Evolutionary conservation across 2,329 filamentous ascomycete species (phyloP).

Genomic region (Mariannaea elegans): DNA sequence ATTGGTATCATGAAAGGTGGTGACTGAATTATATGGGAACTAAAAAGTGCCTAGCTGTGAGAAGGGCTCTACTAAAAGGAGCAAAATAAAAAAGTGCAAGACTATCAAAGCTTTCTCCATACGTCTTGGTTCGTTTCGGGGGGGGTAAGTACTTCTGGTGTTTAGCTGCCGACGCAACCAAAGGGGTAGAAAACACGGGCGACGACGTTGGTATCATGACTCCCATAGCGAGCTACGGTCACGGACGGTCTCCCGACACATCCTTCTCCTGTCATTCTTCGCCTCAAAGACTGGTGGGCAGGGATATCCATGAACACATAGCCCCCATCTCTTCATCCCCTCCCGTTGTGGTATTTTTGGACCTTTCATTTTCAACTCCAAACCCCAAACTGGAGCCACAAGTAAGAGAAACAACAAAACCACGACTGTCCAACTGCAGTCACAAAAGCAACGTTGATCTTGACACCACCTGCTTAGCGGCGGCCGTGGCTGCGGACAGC

Average conservation of each 20-base stretch:
- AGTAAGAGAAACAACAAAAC: conserved; percentile 39
- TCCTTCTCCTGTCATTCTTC: conserved; percentile 19
- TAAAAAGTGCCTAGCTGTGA: conserved; percentile 51
- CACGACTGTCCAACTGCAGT: conserved; percentile 42
- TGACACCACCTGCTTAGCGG: conserved; percentile 66
- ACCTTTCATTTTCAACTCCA: conserved; percentile 48
- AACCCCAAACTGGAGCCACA: conserved; percentile 43
- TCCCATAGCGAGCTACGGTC: conserved; percentile 31
- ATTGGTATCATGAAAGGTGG: conserved; percentile 56
- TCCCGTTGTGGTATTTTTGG: conserved; percentile 43
- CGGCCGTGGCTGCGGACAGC: conserved; percentile 91
- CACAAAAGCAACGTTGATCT: conserved; percentile 33
- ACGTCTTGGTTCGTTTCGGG: conserved; percentile 38
- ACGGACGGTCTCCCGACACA: conserved; percentile 30
- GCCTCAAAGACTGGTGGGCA: conserved; percentile 34
- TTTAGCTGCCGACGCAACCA: conserved; percentile 35
- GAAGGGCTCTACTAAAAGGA: conserved; percentile 45
- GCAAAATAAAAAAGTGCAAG: conserved; percentile 48
- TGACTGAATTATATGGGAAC: conserved; percentile 58
- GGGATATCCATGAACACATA: conserved; percentile 44
- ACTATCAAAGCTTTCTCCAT: conserved; percentile 47
- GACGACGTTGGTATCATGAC: conserved; percentile 38
- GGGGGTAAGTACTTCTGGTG: conserved; percentile 27
- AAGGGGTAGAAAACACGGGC: conserved; percentile 34
- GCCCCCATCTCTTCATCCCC: conserved; percentile 30